Conservation (phyloP, 2,329 filamentous ascomycete species). For the Botrytis fabae region DNA sequence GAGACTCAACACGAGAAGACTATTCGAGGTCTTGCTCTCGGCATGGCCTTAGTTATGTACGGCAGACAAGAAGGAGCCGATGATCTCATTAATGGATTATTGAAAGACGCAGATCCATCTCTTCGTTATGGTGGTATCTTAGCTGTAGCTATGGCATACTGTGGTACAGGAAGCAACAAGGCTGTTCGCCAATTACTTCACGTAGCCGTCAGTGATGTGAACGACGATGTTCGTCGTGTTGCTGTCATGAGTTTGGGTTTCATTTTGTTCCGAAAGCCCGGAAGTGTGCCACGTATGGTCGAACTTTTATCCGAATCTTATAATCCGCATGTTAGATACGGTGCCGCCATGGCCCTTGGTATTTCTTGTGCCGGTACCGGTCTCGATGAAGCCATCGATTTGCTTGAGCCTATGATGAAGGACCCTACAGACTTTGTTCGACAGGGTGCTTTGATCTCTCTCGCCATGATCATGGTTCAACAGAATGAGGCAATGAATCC, state of each 20-base stretch:
- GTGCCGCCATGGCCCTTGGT: constrained; percentile 95
- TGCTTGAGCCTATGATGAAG: constrained; percentile 99
- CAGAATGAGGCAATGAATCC: constrained; percentile 99
- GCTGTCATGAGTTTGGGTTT: constrained; percentile 98
- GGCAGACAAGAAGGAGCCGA: constrained; percentile 92
- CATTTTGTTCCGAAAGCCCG: constrained; percentile 96
- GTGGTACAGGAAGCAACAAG: constrained; percentile 97
- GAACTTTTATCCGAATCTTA: constrained; percentile 97
- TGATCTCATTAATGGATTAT: constrained; percentile 86
- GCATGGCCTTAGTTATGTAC: constrained; percentile 99
- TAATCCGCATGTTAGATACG: constrained; percentile 97
- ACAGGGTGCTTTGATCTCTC: constrained; percentile 89
- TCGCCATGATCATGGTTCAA: constrained; percentile 99
- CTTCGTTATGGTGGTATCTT: constrained; percentile 96
- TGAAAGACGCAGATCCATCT: constrained; percentile 91
- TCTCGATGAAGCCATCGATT: constrained; percentile 91
- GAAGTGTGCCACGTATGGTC: constrained; percentile 97
- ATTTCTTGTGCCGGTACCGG: constrained; percentile 98
- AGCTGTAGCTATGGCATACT: constrained; percentile 97
- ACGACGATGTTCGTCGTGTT: constrained; percentile 92
- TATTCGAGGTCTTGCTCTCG: constrained; percentile 89
- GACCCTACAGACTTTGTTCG: constrained; percentile 98
- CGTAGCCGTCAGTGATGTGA: constrained; percentile 95
- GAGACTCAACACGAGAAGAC: constrained; percentile 99
- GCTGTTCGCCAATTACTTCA: constrained; percentile 94